These are phyloP conservation scores for Wallacemonas sp. DNA, from an alignment of 208 protist species.

Conservation along the genomic window DNA sequence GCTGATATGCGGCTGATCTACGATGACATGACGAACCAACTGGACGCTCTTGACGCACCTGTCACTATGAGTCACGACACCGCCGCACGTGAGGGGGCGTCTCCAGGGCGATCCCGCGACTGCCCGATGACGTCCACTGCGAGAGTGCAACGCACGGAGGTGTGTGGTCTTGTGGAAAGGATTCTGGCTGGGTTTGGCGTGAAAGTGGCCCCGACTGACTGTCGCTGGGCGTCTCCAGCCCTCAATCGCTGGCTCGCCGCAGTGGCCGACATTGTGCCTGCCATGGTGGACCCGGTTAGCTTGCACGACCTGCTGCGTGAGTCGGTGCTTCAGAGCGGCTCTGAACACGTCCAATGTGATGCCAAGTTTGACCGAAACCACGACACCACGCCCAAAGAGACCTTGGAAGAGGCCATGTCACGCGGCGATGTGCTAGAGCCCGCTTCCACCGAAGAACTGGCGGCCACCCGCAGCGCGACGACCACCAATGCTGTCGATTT, in stretches of 20 bases:
- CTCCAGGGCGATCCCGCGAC: too few species aligned
- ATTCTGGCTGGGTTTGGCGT: background rate
- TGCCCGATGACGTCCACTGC: too few species aligned
- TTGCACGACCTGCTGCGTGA: too few species aligned
- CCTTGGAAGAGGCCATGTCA: background rate
- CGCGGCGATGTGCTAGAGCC: background rate
- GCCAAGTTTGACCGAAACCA: background rate
- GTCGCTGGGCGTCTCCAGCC: background rate
- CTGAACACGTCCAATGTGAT: background rate
- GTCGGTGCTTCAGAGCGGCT: too few species aligned
- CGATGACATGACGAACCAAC: background rate
- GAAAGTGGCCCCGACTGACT: background rate
- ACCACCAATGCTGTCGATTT: background rate
- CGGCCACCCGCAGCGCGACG: background rate
- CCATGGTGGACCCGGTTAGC: too few species aligned
- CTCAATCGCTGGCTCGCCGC: conserved; percentile 1
- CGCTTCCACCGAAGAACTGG: background rate
- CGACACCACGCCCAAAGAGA: background rate
- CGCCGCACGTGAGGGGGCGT: too few species aligned
- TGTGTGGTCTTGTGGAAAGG: too few species aligned
- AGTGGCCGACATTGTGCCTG: background rate
- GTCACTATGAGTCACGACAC: too few species aligned
- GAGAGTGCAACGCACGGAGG: too few species aligned
- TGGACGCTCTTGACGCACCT: too few species aligned
- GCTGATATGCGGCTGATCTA: background rate